phyloP scores from a whole-genome alignment of 345 rosid species.

The Bruguiera sexangula region DNA sequence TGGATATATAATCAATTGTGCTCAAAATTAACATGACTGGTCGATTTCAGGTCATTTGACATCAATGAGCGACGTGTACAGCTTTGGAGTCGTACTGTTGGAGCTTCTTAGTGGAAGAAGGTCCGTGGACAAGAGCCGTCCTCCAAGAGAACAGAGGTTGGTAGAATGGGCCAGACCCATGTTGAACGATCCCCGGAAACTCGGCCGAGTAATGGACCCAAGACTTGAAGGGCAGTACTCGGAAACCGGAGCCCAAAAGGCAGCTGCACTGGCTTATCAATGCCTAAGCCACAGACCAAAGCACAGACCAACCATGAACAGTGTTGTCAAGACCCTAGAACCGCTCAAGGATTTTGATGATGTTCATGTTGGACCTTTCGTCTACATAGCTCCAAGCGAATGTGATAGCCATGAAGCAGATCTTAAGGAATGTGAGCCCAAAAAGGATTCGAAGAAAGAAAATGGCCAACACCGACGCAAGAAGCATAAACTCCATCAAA shows the following conservation, averaged over 20 bases:
- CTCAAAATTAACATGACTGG: background rate
- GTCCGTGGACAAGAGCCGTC: constrained; percentile 28
- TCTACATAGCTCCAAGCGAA: constrained; percentile 57
- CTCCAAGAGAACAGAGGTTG: constrained; percentile 25
- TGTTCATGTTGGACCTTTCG: constrained; percentile 53
- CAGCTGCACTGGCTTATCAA: constrained; percentile 71
- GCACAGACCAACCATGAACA: constrained; percentile 69
- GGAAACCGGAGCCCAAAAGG: constrained; percentile 67
- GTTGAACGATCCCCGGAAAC: constrained; percentile 61
- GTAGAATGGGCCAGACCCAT: constrained; percentile 36
- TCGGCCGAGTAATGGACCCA: constrained; percentile 72
- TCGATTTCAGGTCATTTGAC: constrained; percentile 29
- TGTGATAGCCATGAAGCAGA: constrained; percentile 20
- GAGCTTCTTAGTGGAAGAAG: constrained; percentile 28
- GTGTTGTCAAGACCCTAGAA: constrained; percentile 55
- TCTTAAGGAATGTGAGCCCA: constrained; percentile 26
- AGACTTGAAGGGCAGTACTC: constrained; percentile 90
- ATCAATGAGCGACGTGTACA: constrained; percentile 30
- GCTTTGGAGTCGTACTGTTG: constrained; percentile 31
- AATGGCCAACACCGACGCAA: constrained; percentile 29
- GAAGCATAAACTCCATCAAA: constrained; percentile 24
- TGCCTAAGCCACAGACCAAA: constrained; percentile 81
- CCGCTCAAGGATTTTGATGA: constrained; percentile 59
- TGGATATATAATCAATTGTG: background rate
- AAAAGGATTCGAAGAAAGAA: constrained; percentile 36